Percentiles rank a stretch among this genome's conserved stretches.
phyloP scores from a whole-genome alignment of 345 rosid genomes.

The Clausena lansium region DNA sequence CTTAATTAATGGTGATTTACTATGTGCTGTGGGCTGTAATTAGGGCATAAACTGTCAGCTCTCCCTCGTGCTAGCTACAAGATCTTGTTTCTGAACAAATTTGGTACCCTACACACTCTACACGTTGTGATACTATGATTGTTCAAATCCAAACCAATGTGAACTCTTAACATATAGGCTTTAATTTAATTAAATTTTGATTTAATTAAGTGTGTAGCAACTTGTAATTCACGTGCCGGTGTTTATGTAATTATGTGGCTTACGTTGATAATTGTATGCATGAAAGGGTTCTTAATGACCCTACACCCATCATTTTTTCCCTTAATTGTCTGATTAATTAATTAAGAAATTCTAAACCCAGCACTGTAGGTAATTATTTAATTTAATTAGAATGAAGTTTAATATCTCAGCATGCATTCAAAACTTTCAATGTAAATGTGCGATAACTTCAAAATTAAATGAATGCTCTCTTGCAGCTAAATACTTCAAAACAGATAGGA shows the following conservation, averaged over 20 bases:
- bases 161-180: background rate
- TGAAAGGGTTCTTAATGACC: slow-evolving; percentile 10
- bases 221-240: slow-evolving; percentile 9
- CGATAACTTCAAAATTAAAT: background rate
- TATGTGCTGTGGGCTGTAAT: slow-evolving; percentile 33
- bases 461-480: too few relatives aligned
- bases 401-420: too few relatives aligned
- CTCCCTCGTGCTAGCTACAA: slow-evolving; percentile 29
- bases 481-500: too few relatives aligned
- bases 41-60: slow-evolving; percentile 22
- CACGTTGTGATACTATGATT: slow-evolving; percentile 39
- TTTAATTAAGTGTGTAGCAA: background rate
- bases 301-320: background rate
- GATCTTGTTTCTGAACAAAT: slow-evolving; percentile 17
- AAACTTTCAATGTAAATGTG: background rate
- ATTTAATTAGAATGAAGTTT: too few relatives aligned
- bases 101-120: slow-evolving; percentile 29
- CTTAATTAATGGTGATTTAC: slow-evolving; percentile 15
- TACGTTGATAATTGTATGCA: slow-evolving; percentile 19
- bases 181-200: background rate
- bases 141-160: slow-evolving; percentile 21
- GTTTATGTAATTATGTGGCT: background rate
- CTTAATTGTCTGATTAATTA: background rate
- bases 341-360: too few relatives aligned
- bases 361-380: too few relatives aligned